These are phyloP conservation scores for Hypoxylon sp. DNA, from an alignment of 2,329 filamentous ascomycete species.

Conservation along the genomic window DNA sequence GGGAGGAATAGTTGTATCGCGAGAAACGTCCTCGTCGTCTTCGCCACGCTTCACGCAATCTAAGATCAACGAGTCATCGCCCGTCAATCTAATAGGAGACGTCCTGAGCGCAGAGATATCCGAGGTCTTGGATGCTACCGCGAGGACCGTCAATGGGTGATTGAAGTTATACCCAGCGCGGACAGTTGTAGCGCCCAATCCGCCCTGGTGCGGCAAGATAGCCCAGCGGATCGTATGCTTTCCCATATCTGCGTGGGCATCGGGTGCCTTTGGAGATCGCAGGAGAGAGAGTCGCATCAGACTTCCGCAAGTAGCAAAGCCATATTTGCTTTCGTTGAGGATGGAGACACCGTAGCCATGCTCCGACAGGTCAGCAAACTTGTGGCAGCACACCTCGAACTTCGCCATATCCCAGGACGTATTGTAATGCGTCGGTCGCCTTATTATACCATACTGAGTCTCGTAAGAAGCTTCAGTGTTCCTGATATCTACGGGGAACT, in stretches of 20 bases:
- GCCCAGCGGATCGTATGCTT: constrained; percentile 89
- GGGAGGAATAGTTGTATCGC: constrained; percentile 69
- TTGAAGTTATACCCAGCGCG: constrained; percentile 92
- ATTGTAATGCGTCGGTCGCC: constrained; percentile 96
- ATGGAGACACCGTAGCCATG: constrained; percentile 91
- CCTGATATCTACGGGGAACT: constrained; percentile 92
- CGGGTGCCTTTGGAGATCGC: constrained; percentile 90
- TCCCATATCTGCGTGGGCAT: constrained; percentile 95
- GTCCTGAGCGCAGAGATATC: constrained; percentile 48
- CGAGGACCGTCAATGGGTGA: constrained; percentile 75
- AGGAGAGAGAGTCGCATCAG: constrained; percentile 90
- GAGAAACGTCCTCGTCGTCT: constrained; percentile 80
- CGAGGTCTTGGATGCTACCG: constrained; percentile 49
- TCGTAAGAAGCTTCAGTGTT: constrained; percentile 97
- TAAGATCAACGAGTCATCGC: constrained; percentile 77
- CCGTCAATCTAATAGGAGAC: constrained; percentile 74
- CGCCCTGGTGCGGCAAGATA: constrained; percentile 85
- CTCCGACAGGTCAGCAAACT: constrained; percentile 92
- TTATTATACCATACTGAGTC: constrained; percentile 90
- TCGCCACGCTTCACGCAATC: constrained; percentile 96
- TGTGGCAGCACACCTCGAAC: constrained; percentile 96
- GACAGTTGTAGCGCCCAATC: constrained; percentile 78
- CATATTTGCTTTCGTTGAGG: constrained; percentile 95
- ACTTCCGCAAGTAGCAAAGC: constrained; percentile 90
- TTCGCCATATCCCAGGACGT: constrained; percentile 98